Percentiles rank a stretch among this genome's conserved stretches.
These are phyloP conservation scores for Cladophialophora yegresii DNA, from an alignment of 2,329 filamentous ascomycete species.

Conservation along the genomic window DNA sequence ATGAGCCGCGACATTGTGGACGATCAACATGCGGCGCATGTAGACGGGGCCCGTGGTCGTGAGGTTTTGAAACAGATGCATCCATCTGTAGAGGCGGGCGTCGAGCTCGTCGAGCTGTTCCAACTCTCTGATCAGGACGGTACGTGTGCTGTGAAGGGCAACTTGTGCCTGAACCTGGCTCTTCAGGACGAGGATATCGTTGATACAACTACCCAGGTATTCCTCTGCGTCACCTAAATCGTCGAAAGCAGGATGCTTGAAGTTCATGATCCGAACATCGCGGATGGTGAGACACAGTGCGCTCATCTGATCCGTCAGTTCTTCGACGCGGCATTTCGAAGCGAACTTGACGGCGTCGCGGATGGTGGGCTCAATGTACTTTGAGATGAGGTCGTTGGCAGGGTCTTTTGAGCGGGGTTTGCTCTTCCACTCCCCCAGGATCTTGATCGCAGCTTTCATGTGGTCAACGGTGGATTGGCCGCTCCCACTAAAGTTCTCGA, in stretches of 20 bases:
- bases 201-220: conserved; percentile 21
- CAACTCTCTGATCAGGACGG: conserved; percentile 15
- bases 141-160: background rate
- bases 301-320: conserved; percentile 15
- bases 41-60: conserved; percentile 21
- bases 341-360: conserved; percentile 22
- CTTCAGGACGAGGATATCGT: conserved; percentile 17
- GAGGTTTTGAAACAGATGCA: conserved; percentile 26
- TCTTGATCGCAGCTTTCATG: conserved; percentile 31
- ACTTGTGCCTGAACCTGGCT: background rate
- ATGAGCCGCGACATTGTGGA: conserved; percentile 25
- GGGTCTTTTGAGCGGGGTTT: conserved; percentile 17
- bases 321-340: conserved; percentile 11
- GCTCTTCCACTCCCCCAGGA: conserved; percentile 30
- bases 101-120: conserved; percentile 21
- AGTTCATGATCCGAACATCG: conserved; percentile 20
- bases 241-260: conserved; percentile 13
- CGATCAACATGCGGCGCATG: conserved; percentile 23
- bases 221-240: conserved; percentile 18
- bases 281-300: conserved; percentile 18
- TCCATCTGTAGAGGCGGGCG: conserved; percentile 23
- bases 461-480: conserved; percentile 23
- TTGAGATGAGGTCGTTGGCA: conserved; percentile 24
- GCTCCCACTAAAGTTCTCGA: conserved; percentile 28
- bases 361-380: conserved; percentile 27